These are phyloP conservation scores for Trametes coccinea DNA, from an alignment of 768 basidiomycete species.

Conservation along the genomic window DNA sequence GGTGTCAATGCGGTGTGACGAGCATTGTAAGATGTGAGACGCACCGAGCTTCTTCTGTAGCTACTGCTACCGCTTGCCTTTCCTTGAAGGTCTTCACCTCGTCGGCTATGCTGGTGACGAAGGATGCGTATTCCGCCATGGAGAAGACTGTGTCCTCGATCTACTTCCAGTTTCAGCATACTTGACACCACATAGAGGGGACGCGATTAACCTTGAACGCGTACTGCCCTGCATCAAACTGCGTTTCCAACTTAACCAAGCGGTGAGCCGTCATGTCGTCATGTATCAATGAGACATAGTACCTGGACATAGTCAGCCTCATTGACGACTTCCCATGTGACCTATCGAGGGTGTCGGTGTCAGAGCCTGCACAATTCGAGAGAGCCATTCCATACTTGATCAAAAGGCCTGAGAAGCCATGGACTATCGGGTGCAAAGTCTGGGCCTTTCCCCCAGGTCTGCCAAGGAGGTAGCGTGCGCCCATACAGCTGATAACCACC, in stretches of 20 bases:
- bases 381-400: conserved; percentile 44
- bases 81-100: conserved; percentile 45
- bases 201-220: conserved; percentile 43
- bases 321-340: conserved; percentile 50
- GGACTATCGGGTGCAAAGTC: conserved; percentile 50
- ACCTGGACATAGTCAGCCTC: conserved; percentile 54
- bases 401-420: conserved; percentile 64
- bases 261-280: neutral
- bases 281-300: neutral
- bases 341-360: conserved; percentile 30
- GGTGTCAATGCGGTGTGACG: neutral
- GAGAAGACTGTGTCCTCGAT: conserved; percentile 55
- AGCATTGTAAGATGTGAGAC: neutral
- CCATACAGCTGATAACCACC: conserved; percentile 69
- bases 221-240: conserved; percentile 56
- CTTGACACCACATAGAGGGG: neutral
- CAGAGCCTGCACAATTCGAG: neutral
- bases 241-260: conserved; percentile 43
- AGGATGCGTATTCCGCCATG: conserved; percentile 48
- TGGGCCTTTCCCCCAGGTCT: conserved; percentile 56
- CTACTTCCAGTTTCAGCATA: conserved; percentile 28
- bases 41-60: conserved; percentile 44
- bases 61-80: conserved; percentile 40
- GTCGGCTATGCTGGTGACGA: conserved; percentile 41
- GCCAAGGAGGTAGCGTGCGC: conserved; percentile 64